Conservation (phyloP, 129 eudicot species). For the Escallonia rubra region DNA sequence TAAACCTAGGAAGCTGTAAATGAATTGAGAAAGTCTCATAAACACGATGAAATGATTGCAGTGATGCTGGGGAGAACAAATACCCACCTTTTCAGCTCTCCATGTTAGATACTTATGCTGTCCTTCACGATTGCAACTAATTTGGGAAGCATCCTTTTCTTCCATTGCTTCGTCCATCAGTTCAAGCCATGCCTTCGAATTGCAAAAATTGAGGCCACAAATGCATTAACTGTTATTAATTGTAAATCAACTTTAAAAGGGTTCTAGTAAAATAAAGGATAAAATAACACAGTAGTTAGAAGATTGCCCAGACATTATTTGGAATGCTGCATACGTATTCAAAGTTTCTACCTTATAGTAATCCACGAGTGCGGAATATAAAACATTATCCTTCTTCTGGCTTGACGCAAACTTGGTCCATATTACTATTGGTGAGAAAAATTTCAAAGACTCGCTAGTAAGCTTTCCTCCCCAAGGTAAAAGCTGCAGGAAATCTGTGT, state of each 20-base stretch:
- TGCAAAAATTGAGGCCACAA: neutral
- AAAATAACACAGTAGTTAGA: neutral
- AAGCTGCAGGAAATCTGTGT: conserved; percentile 84
- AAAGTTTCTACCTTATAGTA: conserved; percentile 59
- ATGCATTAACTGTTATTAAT: too few relatives aligned
- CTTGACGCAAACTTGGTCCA: conserved; percentile 82
- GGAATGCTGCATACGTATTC: neutral
- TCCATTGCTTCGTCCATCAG: conserved; percentile 56
- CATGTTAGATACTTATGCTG: conserved; percentile 90
- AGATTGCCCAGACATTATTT: neutral
- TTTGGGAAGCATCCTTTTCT: conserved; percentile 45
- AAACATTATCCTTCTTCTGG: conserved; percentile 39
- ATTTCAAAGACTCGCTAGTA: conserved; percentile 78
- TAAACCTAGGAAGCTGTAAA: neutral
- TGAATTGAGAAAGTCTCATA: neutral
- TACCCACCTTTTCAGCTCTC: conserved; percentile 81
- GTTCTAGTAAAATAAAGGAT: neutral
- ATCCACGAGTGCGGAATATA: conserved; percentile 82
- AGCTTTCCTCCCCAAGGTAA: conserved; percentile 98
- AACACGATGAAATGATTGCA: neutral
- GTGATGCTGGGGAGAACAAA: neutral
- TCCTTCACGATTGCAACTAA: conserved; percentile 49
- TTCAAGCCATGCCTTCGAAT: conserved; percentile 70
- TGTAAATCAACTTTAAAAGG: neutral
- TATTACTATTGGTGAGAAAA: conserved; percentile 91